These are phyloP conservation scores for Sphagnum magellanicum DNA, from an alignment of 228 moss, liverwort and hornwort genomes.

Conservation along the genomic window DNA sequence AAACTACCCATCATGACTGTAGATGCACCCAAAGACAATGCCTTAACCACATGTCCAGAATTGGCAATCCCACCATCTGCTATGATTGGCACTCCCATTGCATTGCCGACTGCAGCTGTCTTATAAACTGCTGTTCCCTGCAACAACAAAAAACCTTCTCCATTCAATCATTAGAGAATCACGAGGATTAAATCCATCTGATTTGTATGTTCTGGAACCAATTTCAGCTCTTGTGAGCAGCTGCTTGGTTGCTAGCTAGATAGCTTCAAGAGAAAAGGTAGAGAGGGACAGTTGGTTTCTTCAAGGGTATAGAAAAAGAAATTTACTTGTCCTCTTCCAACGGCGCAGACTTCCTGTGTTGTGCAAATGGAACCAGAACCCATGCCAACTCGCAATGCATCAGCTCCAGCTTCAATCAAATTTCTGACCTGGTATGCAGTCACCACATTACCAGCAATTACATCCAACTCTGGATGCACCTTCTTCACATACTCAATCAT, in stretches of 20 bases:
- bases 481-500: slow-evolving; percentile 72
- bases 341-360: slow-evolving; percentile 94
- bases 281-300: no score
- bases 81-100: slow-evolving; percentile 56
- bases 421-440: slow-evolving; percentile 61
- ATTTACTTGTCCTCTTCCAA: slow-evolving; percentile 84
- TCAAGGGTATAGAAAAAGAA: background rate
- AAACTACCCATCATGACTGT: slow-evolving; percentile 98
- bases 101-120: slow-evolving; percentile 25
- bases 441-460: slow-evolving; percentile 92
- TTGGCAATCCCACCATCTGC: slow-evolving; percentile 93
- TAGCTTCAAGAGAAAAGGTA: no score
- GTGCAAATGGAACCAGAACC: slow-evolving; percentile 95
- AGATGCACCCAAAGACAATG: slow-evolving; percentile 73
- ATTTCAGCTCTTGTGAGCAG: no score
- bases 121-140: slow-evolving; percentile 88
- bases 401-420: slow-evolving; percentile 75
- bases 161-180: background rate
- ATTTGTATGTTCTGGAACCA: background rate
- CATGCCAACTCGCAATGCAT: slow-evolving; percentile 89
- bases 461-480: slow-evolving; percentile 60
- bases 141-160: background rate
- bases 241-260: no score
- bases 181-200: background rate
- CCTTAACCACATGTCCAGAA: slow-evolving; percentile 93